Evolutionary conservation across 2,329 filamentous ascomycete species (phyloP).

Genomic region (Sordariomycetes sp.): DNA sequence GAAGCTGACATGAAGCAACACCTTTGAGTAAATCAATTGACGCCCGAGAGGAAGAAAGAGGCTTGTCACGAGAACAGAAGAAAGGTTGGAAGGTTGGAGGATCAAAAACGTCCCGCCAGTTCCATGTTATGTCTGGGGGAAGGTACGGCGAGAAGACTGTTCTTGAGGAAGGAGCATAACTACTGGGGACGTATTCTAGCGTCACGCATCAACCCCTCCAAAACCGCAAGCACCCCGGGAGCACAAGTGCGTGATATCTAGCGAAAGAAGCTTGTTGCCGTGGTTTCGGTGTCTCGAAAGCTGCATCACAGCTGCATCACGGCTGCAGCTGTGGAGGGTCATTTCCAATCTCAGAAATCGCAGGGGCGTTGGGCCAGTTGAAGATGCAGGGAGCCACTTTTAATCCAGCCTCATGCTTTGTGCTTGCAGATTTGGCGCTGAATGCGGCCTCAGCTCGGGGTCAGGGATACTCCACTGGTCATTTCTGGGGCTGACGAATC

Average conservation of each 20-base stretch:
- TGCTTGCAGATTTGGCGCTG: not conserved
- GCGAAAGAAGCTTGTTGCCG: not conserved
- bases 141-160: no score
- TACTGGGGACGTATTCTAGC: no score
- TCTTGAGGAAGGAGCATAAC: no score
- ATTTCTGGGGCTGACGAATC: no score
- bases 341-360: not conserved
- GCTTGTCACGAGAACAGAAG: no score
- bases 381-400: not conserved
- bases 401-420: not conserved
- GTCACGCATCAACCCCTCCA: no score
- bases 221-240: not conserved
- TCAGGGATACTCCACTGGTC: no score
- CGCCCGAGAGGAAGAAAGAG: not conserved
- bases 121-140: no score
- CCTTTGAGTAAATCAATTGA: not conserved
- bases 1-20: not conserved
- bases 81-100: no score
- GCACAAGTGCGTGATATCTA: not conserved
- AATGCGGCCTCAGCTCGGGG: not conserved
- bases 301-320: not conserved
- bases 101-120: no score
- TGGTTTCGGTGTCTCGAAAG: not conserved
- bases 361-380: not conserved
- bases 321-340: not conserved